These are phyloP conservation scores for Polygonum aviculare DNA, from an alignment of 148 eudicot genomes.

Conservation along the genomic window DNA sequence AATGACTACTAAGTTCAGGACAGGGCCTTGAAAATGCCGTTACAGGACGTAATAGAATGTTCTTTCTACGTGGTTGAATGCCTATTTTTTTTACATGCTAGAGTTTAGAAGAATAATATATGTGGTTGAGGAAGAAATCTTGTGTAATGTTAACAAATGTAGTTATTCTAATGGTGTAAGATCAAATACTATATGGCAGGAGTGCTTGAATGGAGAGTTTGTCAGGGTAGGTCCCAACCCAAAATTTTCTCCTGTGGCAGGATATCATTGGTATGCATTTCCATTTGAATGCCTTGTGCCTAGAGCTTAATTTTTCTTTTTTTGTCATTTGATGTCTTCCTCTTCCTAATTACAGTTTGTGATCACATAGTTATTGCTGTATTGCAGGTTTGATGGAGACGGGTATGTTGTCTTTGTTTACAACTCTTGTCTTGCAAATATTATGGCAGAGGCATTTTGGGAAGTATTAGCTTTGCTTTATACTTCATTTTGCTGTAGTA, in stretches of 20 bases:
- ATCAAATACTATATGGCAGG: conserved; percentile 30
- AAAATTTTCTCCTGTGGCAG: conserved; percentile 84
- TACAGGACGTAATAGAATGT: neutral
- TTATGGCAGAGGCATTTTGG: neutral
- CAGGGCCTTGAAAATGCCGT: neutral
- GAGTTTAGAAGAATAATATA: neutral
- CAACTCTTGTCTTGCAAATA: neutral
- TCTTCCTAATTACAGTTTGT: neutral
- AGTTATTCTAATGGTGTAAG: neutral
- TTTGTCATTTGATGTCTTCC: neutral
- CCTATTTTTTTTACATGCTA: neutral
- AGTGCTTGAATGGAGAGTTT: conserved; percentile 92
- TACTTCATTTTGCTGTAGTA: neutral
- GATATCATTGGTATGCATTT: conserved; percentile 73
- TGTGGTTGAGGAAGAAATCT: neutral
- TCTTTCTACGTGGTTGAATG: neutral
- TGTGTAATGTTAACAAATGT: neutral
- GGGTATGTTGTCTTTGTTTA: conserved; percentile 47
- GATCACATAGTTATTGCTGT: neutral
- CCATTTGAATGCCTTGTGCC: neutral
- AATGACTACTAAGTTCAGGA: neutral
- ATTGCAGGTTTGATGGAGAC: conserved; percentile 97
- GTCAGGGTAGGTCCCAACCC: conserved; percentile 96
- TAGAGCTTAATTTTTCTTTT: conserved; percentile 2
- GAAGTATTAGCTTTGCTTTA: neutral